Evolutionary conservation across 2,329 filamentous ascomycete genomes (phyloP), one percentile per base, ranked within the genome.

Genomic region (Lojkania enalia): DNA sequence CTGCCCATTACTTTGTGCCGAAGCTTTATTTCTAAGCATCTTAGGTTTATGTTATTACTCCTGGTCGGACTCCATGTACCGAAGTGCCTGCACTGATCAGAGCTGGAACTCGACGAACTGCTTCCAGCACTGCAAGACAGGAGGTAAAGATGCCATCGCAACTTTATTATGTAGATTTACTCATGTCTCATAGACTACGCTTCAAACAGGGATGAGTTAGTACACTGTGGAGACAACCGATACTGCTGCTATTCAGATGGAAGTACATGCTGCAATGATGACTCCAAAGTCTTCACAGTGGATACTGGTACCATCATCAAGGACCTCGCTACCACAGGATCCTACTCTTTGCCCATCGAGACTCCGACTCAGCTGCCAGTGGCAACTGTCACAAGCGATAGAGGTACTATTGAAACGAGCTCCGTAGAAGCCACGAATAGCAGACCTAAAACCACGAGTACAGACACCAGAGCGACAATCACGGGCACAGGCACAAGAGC

Each of bases 231-330:
- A 12, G 39, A 39, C 14, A 33, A 50, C 44, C 38, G 38, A 40
- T 53, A 55, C 21, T 53, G 48, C 29, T 53, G 49, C 37, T 35
- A 35, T 20, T 48, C 49, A 11, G 46, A 52, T 20, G 43, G 44
- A 14, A 46, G 42, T 35, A 55, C 52, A 31, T 53, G 49, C 38
- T 53, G 46, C 42, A 52, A 51, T 35, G 46, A 53, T 25, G 52
- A 55, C 27, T 35, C 47, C 7, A 51, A 55, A 35, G 48, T 53
- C 16, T 53, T 53, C 42, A 44, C 35, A 7, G 36, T 51, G 11
- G 45, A 30, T 11, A 29, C 44, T 16, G 39, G 39, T 14, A 42
- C 36, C 27, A 38, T 53, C 18, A 53, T 51, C 35, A 55, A 51
- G 32, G 45, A 53, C 18, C 30, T 47, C 29, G 42, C 42, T 19